These are phyloP conservation scores for Aquilaria agallochum DNA, from an alignment of 441 rosid genomes.

Conservation along the genomic window DNA sequence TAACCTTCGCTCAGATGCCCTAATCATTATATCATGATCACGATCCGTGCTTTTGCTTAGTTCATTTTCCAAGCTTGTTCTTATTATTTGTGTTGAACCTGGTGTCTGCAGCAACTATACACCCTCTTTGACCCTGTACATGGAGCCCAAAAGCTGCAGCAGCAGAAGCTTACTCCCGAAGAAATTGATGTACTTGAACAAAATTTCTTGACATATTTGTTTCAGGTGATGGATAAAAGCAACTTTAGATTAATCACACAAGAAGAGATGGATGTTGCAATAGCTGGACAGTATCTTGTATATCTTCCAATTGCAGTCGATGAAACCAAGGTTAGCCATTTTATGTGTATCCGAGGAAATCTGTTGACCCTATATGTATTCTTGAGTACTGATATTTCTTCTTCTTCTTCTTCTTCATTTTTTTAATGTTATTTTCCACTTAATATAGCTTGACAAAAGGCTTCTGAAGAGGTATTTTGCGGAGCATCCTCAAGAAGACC, in stretches of 20 bases:
- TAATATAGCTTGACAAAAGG: slow-evolving; percentile 74
- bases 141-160: slow-evolving; percentile 67
- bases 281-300: slow-evolving; percentile 78
- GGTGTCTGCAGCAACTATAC: slow-evolving; percentile 61
- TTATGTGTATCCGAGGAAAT: neutral
- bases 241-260: slow-evolving; percentile 79
- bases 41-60: neutral
- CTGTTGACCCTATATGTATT: slow-evolving; percentile 5
- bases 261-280: slow-evolving; percentile 87
- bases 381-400: slow-evolving; percentile 9
- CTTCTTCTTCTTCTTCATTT: neutral
- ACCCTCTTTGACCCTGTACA: slow-evolving; percentile 78
- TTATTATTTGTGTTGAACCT: slow-evolving; percentile 16
- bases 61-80: slow-evolving; percentile 4
- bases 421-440: slow-evolving; percentile 18
- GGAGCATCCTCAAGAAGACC: slow-evolving; percentile 50
- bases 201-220: slow-evolving; percentile 58
- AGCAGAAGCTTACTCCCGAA: slow-evolving; percentile 47
- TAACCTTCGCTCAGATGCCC: too few species aligned
- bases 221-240: slow-evolving; percentile 93
- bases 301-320: slow-evolving; percentile 84
- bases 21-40: too few species aligned
- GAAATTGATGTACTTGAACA: slow-evolving; percentile 76
- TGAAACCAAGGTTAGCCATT: slow-evolving; percentile 63
- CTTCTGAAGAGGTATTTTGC: slow-evolving; percentile 63